These are phyloP conservation scores for Xylaria telfairii DNA, from an alignment of 495 filamentous ascomycete genomes.

Conservation along the genomic window DNA sequence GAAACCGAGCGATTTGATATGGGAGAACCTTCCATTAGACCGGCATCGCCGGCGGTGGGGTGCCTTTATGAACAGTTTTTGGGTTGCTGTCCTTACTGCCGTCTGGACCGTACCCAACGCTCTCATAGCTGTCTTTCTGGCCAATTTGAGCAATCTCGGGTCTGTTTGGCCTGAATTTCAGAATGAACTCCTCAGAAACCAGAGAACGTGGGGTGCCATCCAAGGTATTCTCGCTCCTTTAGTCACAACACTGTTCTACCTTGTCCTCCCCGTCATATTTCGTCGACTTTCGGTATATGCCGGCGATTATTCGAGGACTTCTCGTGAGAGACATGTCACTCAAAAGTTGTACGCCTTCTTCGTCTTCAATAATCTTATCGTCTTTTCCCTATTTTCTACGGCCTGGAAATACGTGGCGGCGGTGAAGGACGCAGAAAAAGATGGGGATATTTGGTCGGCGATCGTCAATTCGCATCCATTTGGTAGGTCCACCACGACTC, in stretches of 20 bases:
- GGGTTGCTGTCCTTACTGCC: slow-evolving; percentile 72
- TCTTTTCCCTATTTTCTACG: slow-evolving; percentile 79
- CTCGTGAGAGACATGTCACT: slow-evolving; percentile 78
- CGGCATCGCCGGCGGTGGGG: slow-evolving; percentile 66
- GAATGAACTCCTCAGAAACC: slow-evolving; percentile 59
- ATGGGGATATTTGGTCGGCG: slow-evolving; percentile 62
- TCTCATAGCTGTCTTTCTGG: slow-evolving; percentile 79
- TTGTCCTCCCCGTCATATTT: slow-evolving; percentile 78
- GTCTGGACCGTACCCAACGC: slow-evolving; percentile 81
- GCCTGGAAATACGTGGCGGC: slow-evolving; percentile 66
- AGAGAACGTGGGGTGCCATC: slow-evolving; percentile 71
- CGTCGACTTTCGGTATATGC: slow-evolving; percentile 67
- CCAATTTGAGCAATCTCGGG: slow-evolving; percentile 72
- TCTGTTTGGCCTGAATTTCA: slow-evolving; percentile 73
- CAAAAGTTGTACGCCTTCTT: slow-evolving; percentile 83
- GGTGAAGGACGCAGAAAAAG: slow-evolving; percentile 56
- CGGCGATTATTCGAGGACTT: slow-evolving; percentile 78
- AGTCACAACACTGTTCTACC: slow-evolving; percentile 76
- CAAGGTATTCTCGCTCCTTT: slow-evolving; percentile 85
- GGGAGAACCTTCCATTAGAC: slow-evolving; percentile 75
- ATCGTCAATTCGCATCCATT: slow-evolving; percentile 63
- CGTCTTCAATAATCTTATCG: slow-evolving; percentile 82
- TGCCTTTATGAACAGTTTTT: slow-evolving; percentile 69
- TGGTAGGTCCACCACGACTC: too few relatives aligned
- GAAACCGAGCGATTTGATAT: slow-evolving; percentile 79